A percentile compares a stretch with the other conserved stretches of the same genome.
These are phyloP conservation scores for Solanum sparsipilum DNA, from an alignment of 257 asterid species.

Conservation along the genomic window DNA sequence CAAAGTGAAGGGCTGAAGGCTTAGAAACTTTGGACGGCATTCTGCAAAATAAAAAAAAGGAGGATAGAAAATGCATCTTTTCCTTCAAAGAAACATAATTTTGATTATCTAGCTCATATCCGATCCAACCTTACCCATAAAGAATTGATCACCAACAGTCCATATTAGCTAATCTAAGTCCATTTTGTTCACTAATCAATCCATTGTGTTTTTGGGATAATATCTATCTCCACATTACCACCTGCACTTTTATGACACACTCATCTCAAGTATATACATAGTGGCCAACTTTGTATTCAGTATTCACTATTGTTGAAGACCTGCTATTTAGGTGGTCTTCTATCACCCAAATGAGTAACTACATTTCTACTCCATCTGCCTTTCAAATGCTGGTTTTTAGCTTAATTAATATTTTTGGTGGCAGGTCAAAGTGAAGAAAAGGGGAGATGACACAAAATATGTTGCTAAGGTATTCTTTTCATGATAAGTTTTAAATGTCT, in stretches of 20 bases:
- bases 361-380: not conserved
- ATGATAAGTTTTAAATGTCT: not conserved
- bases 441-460: slow-evolving; percentile 85
- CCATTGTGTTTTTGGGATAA: not conserved
- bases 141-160: not conserved
- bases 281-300: not conserved
- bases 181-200: not conserved
- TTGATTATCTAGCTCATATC: not conserved
- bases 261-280: not conserved
- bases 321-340: not conserved
- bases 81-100: not conserved
- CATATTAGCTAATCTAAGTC: not conserved
- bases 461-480: slow-evolving; percentile 68
- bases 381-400: not conserved
- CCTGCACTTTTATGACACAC: not conserved
- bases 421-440: slow-evolving; percentile 85
- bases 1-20: not conserved
- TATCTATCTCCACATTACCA: not conserved
- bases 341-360: not conserved
- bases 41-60: not conserved
- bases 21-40: not conserved
- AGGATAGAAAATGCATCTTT: not conserved
- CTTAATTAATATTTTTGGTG: slow-evolving; percentile 12
- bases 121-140: not conserved
- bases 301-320: not conserved